phyloP scores from a whole-genome alignment of 768 basidiomycete genomes.

The Suillus alpinus region DNA sequence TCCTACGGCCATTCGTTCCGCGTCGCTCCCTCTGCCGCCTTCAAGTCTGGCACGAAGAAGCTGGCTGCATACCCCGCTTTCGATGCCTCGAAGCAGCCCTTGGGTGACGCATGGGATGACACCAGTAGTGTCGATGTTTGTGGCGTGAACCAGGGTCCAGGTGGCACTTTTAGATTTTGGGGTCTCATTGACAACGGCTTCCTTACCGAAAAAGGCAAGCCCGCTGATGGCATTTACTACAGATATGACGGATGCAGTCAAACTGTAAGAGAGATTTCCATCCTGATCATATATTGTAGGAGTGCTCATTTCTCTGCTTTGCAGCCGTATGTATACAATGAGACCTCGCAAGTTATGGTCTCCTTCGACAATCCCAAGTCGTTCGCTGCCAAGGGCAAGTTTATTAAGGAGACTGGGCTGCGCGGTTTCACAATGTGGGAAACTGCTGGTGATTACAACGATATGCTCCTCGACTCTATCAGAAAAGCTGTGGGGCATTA shows the following conservation, averaged over 20 bases:
- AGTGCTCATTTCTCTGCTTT: constrained; percentile 33
- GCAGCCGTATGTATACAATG: constrained; percentile 62
- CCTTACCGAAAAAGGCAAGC: constrained; percentile 30
- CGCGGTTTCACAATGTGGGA: constrained; percentile 69
- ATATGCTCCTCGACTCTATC: constrained; percentile 59
- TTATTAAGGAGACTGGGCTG: constrained; percentile 47
- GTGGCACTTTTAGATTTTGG: constrained; percentile 59
- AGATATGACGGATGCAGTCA: constrained; percentile 65
- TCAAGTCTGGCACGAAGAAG: constrained; percentile 31
- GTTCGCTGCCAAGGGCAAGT: constrained; percentile 47
- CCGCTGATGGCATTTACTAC: constrained; percentile 47
- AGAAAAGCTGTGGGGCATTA: constrained; percentile 2
- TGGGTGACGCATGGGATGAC: constrained; percentile 59
- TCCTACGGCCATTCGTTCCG: constrained; percentile 77
- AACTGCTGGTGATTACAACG: constrained; percentile 55
- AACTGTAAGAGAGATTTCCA: constrained; percentile 48
- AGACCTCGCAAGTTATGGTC: constrained; percentile 48
- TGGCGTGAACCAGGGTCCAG: constrained; percentile 43
- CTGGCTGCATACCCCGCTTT: constrained; percentile 52
- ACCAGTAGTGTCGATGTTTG: constrained; percentile 50
- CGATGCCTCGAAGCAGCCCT: constrained; percentile 38
- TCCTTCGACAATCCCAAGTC: constrained; percentile 59
- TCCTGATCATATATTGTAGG: constrained; percentile 39
- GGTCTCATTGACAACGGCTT: constrained; percentile 57
- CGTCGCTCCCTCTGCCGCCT: constrained; percentile 37